phyloP scores from a whole-genome alignment of 2,329 filamentous ascomycete species.

The Pleochaeta shiraiana region DNA sequence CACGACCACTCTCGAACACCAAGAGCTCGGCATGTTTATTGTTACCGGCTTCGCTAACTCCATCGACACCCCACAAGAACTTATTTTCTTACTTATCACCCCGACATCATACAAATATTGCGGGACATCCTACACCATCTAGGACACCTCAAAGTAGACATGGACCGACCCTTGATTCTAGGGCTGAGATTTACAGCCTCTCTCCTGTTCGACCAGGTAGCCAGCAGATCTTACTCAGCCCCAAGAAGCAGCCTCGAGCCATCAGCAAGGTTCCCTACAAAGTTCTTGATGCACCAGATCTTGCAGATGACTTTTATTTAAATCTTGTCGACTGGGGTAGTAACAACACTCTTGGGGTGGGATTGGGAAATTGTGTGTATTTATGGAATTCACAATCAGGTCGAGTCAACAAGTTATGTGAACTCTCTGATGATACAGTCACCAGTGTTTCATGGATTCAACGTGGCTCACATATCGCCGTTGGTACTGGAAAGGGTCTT shows the following conservation, averaged over 20 bases:
- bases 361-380: slow-evolving; percentile 80
- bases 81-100: slow-evolving; percentile 82
- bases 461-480: slow-evolving; percentile 83
- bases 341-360: slow-evolving; percentile 82
- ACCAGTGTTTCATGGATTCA: slow-evolving; percentile 99
- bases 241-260: slow-evolving; percentile 66
- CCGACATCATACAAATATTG: slow-evolving; percentile 39
- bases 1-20: slow-evolving; percentile 63
- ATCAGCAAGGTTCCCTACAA: slow-evolving; percentile 97
- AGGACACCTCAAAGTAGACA: slow-evolving; percentile 76
- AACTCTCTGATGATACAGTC: slow-evolving; percentile 77
- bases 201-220: slow-evolving; percentile 87
- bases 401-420: slow-evolving; percentile 82
- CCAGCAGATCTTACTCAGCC: slow-evolving; percentile 81
- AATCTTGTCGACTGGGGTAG: slow-evolving; percentile 98
- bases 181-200: slow-evolving; percentile 84
- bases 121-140: slow-evolving; percentile 70
- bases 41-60: slow-evolving; percentile 58
- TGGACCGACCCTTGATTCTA: slow-evolving; percentile 70
- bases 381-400: slow-evolving; percentile 95
- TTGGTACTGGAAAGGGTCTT: slow-evolving; percentile 82
- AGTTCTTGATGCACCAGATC: slow-evolving; percentile 83
- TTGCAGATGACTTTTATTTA: slow-evolving; percentile 94
- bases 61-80: slow-evolving; percentile 93
- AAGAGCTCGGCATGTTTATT: slow-evolving; percentile 35